These are phyloP conservation scores for Suillus variegatus DNA, from an alignment of 768 basidiomycete genomes.

Conservation along the genomic window DNA sequence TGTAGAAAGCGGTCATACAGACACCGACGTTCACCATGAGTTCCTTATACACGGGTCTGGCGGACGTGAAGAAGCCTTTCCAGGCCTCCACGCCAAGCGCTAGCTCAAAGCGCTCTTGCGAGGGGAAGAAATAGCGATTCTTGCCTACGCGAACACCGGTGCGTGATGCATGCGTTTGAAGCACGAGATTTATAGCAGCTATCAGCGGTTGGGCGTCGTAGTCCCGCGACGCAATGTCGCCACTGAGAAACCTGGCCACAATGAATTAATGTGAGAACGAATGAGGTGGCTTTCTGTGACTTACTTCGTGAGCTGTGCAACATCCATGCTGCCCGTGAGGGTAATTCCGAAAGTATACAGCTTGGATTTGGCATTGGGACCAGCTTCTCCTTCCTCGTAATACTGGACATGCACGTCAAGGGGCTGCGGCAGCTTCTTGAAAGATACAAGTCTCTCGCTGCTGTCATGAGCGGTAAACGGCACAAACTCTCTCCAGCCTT, in stretches of 20 bases:
- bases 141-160: slow-evolving; percentile 49
- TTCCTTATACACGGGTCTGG: slow-evolving; percentile 47
- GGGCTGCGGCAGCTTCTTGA: slow-evolving; percentile 37
- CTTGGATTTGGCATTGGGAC: slow-evolving; percentile 32
- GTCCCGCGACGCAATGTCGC: slow-evolving; percentile 34
- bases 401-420: slow-evolving; percentile 36
- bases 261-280: slow-evolving; percentile 7
- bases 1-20: slow-evolving; percentile 56
- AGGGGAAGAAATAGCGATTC: slow-evolving; percentile 53
- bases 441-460: slow-evolving; percentile 43
- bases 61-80: slow-evolving; percentile 53
- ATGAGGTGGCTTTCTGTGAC: slow-evolving; percentile 10
- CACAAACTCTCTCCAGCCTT: slow-evolving; percentile 39
- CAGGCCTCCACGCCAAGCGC: slow-evolving; percentile 44
- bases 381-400: slow-evolving; percentile 41
- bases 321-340: slow-evolving; percentile 31
- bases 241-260: slow-evolving; percentile 40
- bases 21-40: slow-evolving; percentile 57
- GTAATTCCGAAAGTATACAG: slow-evolving; percentile 41
- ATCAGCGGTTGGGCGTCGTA: slow-evolving; percentile 45
- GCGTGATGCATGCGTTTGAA: slow-evolving; percentile 44
- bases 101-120: slow-evolving; percentile 27
- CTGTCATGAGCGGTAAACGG: slow-evolving; percentile 42
- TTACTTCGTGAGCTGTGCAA: slow-evolving; percentile 33
- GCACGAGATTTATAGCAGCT: slow-evolving; percentile 48